Base-by-base conservation (phyloP, 2,329 filamentous ascomycete species). In the Pseudopyricularia javanii region DNA sequence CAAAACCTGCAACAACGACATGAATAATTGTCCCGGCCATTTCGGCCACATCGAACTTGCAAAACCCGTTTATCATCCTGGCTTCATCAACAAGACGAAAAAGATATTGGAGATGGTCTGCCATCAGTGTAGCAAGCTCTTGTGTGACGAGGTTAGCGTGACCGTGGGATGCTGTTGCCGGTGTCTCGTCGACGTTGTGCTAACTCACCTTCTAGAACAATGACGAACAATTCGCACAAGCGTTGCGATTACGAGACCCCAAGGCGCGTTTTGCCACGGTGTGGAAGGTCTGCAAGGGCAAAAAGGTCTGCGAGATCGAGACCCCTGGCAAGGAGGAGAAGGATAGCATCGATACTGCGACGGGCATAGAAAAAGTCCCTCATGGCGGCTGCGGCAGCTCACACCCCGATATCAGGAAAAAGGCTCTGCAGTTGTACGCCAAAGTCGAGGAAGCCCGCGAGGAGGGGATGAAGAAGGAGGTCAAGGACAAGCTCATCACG, bases 31-130 rank as follows among this genome's bases (percentile, higher is more conserved):
- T 68, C 91, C 93, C 55, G 93, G 93, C 56, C 93, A 99, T 68
- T 99, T 98, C 67, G 93, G 93, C 58, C 94, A 98, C 71, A 98
- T 98, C 63, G 94, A 98, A 72, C 79, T 99, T 60, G 91, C 93
- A 43, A 91, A 89, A 66, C 93, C 94, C 53, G 93, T 98, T 62
- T 99, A 87, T 70, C 93, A 99, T 62, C 73, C 77, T 75, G 93
- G 93, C 64, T 99, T 96, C 72, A 86, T 99, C 74, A 94, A 88
- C 70, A 97, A 97, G 76, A 91, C 95, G 72, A 98, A 99, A 79
- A 98, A 97, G 78, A 82, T 99, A 63, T 77, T 98, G 69, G 94
- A 98, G 79, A 93, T 91, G 62, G 91, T 98, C 70, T 98, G 94
- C 79, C 91, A 95, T 74, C 96, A 94, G 71, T 98, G 94, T 78